phyloP scores from a whole-genome alignment of 495 filamentous ascomycete species.

The Thermothielavioides terrestris region DNA sequence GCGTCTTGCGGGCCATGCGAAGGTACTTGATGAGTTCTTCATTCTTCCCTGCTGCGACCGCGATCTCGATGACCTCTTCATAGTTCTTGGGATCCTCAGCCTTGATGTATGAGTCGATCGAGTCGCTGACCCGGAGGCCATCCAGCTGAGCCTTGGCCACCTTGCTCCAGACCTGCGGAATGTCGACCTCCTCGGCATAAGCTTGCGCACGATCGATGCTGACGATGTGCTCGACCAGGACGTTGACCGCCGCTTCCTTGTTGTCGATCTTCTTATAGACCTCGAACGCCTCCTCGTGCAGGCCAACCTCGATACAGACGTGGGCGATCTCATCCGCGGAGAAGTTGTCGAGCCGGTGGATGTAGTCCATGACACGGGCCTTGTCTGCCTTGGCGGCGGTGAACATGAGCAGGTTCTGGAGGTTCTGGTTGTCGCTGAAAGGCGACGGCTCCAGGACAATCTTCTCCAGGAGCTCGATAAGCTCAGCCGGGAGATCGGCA shows the following conservation, averaged over 20 bases:
- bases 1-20: slow-evolving; percentile 92
- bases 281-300: slow-evolving; percentile 96
- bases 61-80: slow-evolving; percentile 90
- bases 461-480: slow-evolving; percentile 98
- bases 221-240: slow-evolving; percentile 93
- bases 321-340: slow-evolving; percentile 85
- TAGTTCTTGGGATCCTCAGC: slow-evolving; percentile 91
- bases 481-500: slow-evolving; percentile 81
- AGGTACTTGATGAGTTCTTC: slow-evolving; percentile 97
- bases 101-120: slow-evolving; percentile 94
- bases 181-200: slow-evolving; percentile 91
- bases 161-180: slow-evolving; percentile 97
- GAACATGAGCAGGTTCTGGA: slow-evolving; percentile 95
- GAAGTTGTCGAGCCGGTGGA: slow-evolving; percentile 82
- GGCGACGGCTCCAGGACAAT: slow-evolving; percentile 95
- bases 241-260: slow-evolving; percentile 76
- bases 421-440: slow-evolving; percentile 92
- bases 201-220: slow-evolving; percentile 97
- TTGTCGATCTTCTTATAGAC: slow-evolving; percentile 97
- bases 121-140: slow-evolving; percentile 85
- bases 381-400: slow-evolving; percentile 97
- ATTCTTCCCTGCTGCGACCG: slow-evolving; percentile 93
- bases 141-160: slow-evolving; percentile 98
- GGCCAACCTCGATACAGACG: slow-evolving; percentile 87
- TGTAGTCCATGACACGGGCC: slow-evolving; percentile 91